Evolutionary conservation across 1,139 yeast species (phyloP), one percentile per base, ranked within the genome.

Genomic region (Geotrichum macrosporum): DNA sequence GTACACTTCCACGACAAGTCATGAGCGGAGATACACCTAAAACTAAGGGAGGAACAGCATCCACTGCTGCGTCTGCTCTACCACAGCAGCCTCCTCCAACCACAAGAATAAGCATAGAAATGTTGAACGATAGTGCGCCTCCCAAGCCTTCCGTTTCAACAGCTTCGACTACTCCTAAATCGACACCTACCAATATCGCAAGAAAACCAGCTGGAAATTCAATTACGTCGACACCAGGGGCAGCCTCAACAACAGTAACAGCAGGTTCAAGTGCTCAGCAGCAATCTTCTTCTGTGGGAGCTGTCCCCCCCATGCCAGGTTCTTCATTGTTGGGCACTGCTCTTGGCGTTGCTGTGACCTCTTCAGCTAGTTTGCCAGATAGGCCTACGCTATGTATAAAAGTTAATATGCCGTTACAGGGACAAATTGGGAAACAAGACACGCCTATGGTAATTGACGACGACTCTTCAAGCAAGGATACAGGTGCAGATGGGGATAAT

Each of bases 51-150:
- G n/a, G n/a, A 32, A 5, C 35, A 32, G 20, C 35, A 32, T 6
- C 6, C 18, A 10, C 35, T 6, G 13, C 22, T 5, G 35, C 20
- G 8, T 19, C 10, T 29, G 32, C 32, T 29, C 32, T 16, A 19
- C 22, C n/a, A n/a, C n/a, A n/a, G n/a, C n/a, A n/a, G n/a, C n/a
- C n/a, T n/a, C n/a, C 34, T 31, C 41, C 34, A 22, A 37, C 42
- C 10, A 46, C 44, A 12, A 32, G 49, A 22, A 46, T 46, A 26
- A 46, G 45, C 32, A 46, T 46, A 27, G 49, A 46, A 19, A 46
- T 46, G 45, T 45, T 46, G 21, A 46, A 46, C 31, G 45, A 46
- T 24, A 34, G 21, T 8, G 21, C 42, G 3, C 42, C 45, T 18
- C 35, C 46, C 19, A 35, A 27, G 27, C 34, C 43, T 19, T n/a